Evolutionary conservation across 352 stramenopile species (phyloP).

Genomic region (Aphanomyces stellatus): DNA sequence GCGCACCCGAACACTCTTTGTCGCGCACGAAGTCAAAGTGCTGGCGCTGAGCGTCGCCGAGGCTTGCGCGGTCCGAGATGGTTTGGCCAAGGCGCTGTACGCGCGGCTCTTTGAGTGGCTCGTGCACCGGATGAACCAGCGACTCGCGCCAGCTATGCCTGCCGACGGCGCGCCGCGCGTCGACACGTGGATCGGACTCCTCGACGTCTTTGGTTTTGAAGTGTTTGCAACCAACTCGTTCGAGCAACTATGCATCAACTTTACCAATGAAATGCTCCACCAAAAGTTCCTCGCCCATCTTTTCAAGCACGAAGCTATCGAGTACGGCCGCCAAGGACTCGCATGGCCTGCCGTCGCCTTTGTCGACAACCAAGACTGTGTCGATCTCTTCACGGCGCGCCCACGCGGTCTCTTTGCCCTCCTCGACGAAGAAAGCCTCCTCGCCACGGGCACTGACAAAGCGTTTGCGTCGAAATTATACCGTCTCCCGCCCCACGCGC

Average conservation of each 20-base stretch:
- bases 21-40: constrained; percentile 75
- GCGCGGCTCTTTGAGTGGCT: constrained; percentile 88
- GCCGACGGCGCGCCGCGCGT: constrained; percentile 42
- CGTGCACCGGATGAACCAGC: constrained; percentile 69
- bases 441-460: constrained; percentile 75
- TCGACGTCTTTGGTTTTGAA: constrained; percentile 92
- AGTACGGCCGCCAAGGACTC: constrained; percentile 77
- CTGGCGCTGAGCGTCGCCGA: constrained; percentile 76
- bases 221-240: constrained; percentile 88
- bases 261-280: constrained; percentile 83
- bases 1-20: constrained; percentile 70
- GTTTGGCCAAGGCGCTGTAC: constrained; percentile 79
- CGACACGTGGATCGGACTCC: constrained; percentile 71
- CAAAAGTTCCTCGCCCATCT: constrained; percentile 86
- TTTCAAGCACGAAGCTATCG: constrained; percentile 79
- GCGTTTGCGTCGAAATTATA: constrained; percentile 80
- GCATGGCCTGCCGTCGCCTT: constrained; percentile 82
- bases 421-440: constrained; percentile 84
- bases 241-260: constrained; percentile 89
- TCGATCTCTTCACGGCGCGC: constrained; percentile 86
- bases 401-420: constrained; percentile 76
- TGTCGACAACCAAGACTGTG: constrained; percentile 81
- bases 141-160: constrained; percentile 55
- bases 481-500: constrained; percentile 43
- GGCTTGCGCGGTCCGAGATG: constrained; percentile 75